Percentiles rank a stretch among this genome's conserved stretches.
These are phyloP conservation scores for Lasiodiplodia sp. DNA, from an alignment of 2,329 filamentous ascomycete species.

Conservation along the genomic window DNA sequence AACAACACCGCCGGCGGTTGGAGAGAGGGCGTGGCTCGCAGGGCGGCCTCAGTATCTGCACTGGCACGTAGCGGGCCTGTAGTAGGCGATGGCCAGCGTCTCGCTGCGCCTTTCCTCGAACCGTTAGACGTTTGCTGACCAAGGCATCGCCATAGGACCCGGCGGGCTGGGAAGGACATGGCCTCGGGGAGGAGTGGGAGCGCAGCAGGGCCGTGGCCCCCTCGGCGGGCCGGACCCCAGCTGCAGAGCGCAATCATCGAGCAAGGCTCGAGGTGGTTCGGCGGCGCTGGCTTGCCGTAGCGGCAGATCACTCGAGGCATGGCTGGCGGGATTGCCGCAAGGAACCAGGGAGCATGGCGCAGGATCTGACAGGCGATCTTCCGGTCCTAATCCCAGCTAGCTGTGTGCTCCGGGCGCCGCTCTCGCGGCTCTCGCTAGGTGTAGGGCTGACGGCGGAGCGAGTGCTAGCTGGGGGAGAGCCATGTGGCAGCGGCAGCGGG, in stretches of 20 bases:
- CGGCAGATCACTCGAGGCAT: conserved; percentile 24
- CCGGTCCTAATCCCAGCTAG: conserved; percentile 27
- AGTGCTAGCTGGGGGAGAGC: neutral
- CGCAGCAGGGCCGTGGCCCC: conserved; percentile 16
- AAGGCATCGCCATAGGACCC: conserved; percentile 15
- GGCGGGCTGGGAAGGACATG: neutral
- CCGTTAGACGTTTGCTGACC: conserved; percentile 15
- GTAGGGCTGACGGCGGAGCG: conserved; percentile 20
- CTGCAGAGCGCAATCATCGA: conserved; percentile 23
- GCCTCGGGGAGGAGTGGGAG: neutral
- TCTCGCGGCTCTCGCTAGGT: conserved; percentile 22
- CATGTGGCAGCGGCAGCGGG: conserved; percentile 18
- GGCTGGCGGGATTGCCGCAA: conserved; percentile 26
- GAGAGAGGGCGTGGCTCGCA: conserved; percentile 4
- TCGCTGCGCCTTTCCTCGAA: conserved; percentile 28
- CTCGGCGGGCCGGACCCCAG: conserved; percentile 14
- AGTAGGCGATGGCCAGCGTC: neutral
- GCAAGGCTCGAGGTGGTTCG: conserved; percentile 26
- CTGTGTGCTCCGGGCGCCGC: conserved; percentile 19
- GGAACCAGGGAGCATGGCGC: conserved; percentile 20
- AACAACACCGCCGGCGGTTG: conserved; percentile 7
- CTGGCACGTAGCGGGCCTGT: conserved; percentile 13
- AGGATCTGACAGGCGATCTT: conserved; percentile 28
- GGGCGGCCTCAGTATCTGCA: conserved; percentile 8
- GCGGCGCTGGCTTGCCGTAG: conserved; percentile 28